Evolutionary conservation across 2,329 filamentous ascomycete species (phyloP).

Genomic region (Xylariaceae sp.): DNA sequence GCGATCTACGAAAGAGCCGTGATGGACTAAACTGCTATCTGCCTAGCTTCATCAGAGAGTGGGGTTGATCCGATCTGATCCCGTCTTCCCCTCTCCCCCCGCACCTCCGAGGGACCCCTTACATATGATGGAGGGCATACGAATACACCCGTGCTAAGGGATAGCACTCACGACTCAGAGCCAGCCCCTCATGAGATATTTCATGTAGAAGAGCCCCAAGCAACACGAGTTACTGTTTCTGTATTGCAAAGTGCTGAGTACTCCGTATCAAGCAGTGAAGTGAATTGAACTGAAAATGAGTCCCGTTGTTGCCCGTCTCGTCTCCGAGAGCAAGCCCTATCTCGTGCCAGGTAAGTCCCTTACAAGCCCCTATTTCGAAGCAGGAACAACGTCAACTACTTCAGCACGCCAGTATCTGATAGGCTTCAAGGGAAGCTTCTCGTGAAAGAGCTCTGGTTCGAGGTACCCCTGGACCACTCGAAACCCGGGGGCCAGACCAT

Average conservation of each 20-base stretch:
- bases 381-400: neutral
- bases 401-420: conserved; percentile 12
- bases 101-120: neutral
- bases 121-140: neutral
- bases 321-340: conserved; percentile 39
- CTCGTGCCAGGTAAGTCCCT: conserved; percentile 32
- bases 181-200: neutral
- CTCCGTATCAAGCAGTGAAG: neutral
- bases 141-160: no score
- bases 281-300: conserved; percentile 17
- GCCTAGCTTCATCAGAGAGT: neutral
- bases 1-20: no score
- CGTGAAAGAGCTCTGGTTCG: conserved; percentile 79
- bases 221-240: no score
- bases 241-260: no score
- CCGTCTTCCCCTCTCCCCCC: neutral
- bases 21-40: no score
- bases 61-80: neutral
- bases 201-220: neutral
- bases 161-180: no score
- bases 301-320: conserved; percentile 27
- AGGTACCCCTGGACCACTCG: conserved; percentile 75
- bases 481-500: conserved; percentile 57
- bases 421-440: conserved; percentile 58
- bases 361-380: neutral